Evolutionary conservation across 2,329 filamentous ascomycete genomes (phyloP), one percentile per base, ranked within the genome.

Genomic region (Immersiporthe knoxdaviesiana): DNA sequence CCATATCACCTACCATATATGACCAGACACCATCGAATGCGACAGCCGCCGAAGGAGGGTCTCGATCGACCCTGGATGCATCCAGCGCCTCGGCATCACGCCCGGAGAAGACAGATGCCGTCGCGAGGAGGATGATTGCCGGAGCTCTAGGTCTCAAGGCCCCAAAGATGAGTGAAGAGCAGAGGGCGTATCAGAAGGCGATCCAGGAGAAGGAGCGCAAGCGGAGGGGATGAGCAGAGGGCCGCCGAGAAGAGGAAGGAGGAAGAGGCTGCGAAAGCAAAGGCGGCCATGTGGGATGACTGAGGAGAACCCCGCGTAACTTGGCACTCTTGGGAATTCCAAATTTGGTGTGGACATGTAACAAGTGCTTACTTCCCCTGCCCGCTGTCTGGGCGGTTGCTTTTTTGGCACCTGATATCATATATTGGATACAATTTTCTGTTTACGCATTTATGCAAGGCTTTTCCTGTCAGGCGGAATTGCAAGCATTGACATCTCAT

Each of bases 31-130:
- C 56, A 62, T 63, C 30, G 56, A 63, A 47, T 37, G 27, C 56
- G n/a, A 27, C 64, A 67, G 65, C 64, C 56, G 47, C 63, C n/a
- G n/a, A n/a, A 12, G 67, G 70, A 66, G 61, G 37, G 39, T 59
- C 58, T 35, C 67, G 44, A 2, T 37, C 54, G 30, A 24, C 61
- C 8, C 47, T 65, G 37, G 64, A 61, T 18, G 32, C 52, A 21
- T 60, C 67, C 18, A 24, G 62, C 39, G 18, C 56, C 35, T 65
- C 71, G 7, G 44, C 73, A 10, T 73, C 73, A 68, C 83, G 92
- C 52, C 95, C 94, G 0, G 94, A 97, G 81, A 99, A 97, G 84
- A 97, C 94, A 72, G 97, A 97, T 71, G 93, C 94, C 0, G 93
- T 97, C 52, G 96, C 96, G 6, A 88, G 92, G 71, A 85, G 96